Evolutionary conservation across 2,329 filamentous ascomycete genomes (phyloP).

Genomic region (Fusarium musae): DNA sequence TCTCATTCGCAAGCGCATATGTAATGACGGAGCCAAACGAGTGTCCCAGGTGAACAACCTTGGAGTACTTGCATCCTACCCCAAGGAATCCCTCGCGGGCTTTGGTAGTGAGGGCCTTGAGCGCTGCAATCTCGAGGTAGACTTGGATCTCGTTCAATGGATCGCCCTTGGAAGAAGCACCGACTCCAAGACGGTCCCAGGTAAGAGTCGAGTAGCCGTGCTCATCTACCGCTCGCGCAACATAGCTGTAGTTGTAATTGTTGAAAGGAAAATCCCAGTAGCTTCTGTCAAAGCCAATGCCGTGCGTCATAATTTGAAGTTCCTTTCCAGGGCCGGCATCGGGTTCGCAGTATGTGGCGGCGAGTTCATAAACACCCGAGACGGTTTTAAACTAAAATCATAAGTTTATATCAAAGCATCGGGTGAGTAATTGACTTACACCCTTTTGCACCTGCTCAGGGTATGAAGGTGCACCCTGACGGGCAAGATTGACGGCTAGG

Average conservation of each 20-base stretch:
- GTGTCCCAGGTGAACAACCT: slow-evolving; percentile 71
- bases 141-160: slow-evolving; percentile 70
- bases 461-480: slow-evolving; percentile 61
- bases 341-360: slow-evolving; percentile 70
- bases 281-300: slow-evolving; percentile 55
- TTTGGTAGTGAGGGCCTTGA: slow-evolving; percentile 62
- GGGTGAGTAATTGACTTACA: slow-evolving; percentile 43
- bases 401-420: neutral
- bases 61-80: slow-evolving; percentile 51
- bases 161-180: slow-evolving; percentile 66
- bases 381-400: slow-evolving; percentile 58
- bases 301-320: slow-evolving; percentile 56
- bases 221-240: slow-evolving; percentile 63
- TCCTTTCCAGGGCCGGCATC: slow-evolving; percentile 53
- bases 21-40: slow-evolving; percentile 70
- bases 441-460: slow-evolving; percentile 56
- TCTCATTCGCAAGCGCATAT: slow-evolving; percentile 63
- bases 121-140: slow-evolving; percentile 66
- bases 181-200: slow-evolving; percentile 72
- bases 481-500: slow-evolving; percentile 62
- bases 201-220: slow-evolving; percentile 69
- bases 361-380: slow-evolving; percentile 65
- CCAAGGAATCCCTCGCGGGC: slow-evolving; percentile 59
- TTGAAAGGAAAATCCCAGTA: slow-evolving; percentile 72
- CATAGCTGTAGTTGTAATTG: slow-evolving; percentile 71